Evolutionary conservation across 805 yeast species (phyloP).

Genomic region (Kluyveromyces starmeri): DNA sequence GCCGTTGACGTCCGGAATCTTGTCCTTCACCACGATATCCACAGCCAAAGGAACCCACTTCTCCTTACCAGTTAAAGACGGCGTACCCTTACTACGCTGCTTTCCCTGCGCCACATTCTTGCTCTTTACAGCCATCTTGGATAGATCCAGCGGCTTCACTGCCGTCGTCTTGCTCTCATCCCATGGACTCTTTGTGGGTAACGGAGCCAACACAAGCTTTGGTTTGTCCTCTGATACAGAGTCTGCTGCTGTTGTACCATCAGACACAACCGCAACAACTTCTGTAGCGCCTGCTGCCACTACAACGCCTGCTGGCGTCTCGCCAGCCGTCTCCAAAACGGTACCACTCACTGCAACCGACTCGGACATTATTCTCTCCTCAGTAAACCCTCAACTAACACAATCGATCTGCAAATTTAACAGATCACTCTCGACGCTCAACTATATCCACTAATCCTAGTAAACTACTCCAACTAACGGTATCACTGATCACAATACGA

Average conservation of each 20-base stretch:
- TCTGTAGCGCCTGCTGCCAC: background rate
- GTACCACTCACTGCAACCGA: no score
- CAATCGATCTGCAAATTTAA: no score
- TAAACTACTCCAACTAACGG: no score
- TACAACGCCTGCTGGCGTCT: no score
- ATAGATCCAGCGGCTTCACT: slow-evolving; percentile 5
- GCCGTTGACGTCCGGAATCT: slow-evolving; percentile 12
- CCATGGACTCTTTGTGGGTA: slow-evolving; percentile 30
- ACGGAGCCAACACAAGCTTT: slow-evolving; percentile 21
- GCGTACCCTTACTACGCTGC: slow-evolving; percentile 10
- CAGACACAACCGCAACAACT: background rate
- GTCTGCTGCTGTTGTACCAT: background rate
- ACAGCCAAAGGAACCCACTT: slow-evolving; percentile 71
- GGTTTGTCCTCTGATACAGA: slow-evolving; percentile 10
- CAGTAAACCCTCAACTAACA: no score
- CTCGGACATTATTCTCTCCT: no score
- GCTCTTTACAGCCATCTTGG: slow-evolving; percentile 11
- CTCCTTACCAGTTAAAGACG: slow-evolving; percentile 38
- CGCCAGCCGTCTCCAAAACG: no score
- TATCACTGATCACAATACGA: no score
- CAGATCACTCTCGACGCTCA: no score
- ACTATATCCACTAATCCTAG: no score
- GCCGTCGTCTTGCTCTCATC: slow-evolving; percentile 16
- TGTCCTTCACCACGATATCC: slow-evolving; percentile 35
- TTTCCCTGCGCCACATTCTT: slow-evolving; percentile 5